Evolutionary conservation across 257 asterid genomes (phyloP).

Genomic region (Leonotis leonurus): DNA sequence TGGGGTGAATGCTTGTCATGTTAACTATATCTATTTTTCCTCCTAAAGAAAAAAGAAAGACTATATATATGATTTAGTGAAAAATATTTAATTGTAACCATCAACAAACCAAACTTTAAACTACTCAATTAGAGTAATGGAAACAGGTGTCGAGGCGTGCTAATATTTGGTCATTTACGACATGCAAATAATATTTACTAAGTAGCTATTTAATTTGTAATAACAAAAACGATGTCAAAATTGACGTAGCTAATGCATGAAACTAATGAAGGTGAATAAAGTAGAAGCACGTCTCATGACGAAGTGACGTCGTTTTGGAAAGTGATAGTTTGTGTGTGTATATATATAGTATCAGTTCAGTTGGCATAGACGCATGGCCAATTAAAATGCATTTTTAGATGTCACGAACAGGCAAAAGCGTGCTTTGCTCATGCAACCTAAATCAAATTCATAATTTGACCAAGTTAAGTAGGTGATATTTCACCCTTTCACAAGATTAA

Average conservation of each 20-base stretch:
- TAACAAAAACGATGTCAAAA: background rate
- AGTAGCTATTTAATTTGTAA: background rate
- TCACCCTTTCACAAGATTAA: background rate
- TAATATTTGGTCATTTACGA: background rate
- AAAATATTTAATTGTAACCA: conserved; percentile 7
- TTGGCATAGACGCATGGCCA: background rate
- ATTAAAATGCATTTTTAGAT: background rate
- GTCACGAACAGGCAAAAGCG: conserved; percentile 1
- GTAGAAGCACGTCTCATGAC: background rate
- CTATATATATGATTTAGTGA: background rate
- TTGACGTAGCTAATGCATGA: background rate
- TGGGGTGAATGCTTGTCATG: too few relatives aligned
- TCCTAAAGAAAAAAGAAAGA: too few relatives aligned
- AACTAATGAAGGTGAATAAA: background rate
- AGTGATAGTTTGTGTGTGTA: background rate
- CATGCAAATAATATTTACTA: background rate
- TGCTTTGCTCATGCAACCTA: background rate
- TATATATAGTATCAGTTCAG: background rate
- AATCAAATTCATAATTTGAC: too few relatives aligned
- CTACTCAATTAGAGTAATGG: background rate
- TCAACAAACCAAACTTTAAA: conserved; percentile 19
- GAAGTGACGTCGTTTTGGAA: conserved; percentile 8
- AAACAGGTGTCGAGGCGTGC: conserved; percentile 1
- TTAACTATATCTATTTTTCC: background rate
- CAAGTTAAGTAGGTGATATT: background rate